A percentile compares a stretch with the other conserved stretches of the same genome.
Conservation (phyloP, 1,139 yeast species). For the Magnusiomyces ingens region DNA sequence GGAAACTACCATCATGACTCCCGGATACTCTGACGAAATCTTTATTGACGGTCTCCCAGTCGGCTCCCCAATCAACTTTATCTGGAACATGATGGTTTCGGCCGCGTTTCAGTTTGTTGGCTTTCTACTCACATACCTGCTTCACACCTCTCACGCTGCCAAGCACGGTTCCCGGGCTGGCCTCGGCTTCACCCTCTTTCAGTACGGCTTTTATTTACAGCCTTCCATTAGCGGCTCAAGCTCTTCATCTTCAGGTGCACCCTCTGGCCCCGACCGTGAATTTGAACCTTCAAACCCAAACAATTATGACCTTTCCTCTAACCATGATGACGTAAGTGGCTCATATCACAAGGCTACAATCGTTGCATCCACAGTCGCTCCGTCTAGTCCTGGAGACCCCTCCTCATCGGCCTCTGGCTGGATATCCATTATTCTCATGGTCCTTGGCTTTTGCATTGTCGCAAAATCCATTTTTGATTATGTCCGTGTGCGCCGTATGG, state of each 20-base stretch:
- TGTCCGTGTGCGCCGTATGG: conserved; percentile 70
- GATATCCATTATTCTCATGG: conserved; percentile 52
- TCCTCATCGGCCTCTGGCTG: conserved; percentile 19
- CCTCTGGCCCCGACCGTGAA: conserved; percentile 39
- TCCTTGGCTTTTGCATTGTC: conserved; percentile 61
- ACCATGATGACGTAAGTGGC: conserved; percentile 30
- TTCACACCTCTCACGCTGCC: conserved; percentile 97
- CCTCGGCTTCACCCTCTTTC: conserved; percentile 74
- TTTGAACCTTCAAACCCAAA: conserved; percentile 35
- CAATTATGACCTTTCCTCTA: conserved; percentile 30
- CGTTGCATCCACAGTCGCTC: conserved; percentile 36
- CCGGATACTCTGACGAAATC: conserved; percentile 77
- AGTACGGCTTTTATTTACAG: conserved; percentile 65
- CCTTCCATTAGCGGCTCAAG: conserved; percentile 37
- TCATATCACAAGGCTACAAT: conserved; percentile 19
- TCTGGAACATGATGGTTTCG: conserved; percentile 87
- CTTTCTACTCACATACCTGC: conserved; percentile 76
- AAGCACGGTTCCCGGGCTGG: conserved; percentile 95
- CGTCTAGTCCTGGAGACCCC: conserved; percentile 19
- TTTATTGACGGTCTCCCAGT: conserved; percentile 95
- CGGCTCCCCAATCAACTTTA: conserved; percentile 79
- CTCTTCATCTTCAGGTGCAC: conserved; percentile 16
- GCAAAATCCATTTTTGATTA: conserved; percentile 66
- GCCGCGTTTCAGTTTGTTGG: conserved; percentile 92
- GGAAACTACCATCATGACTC: conserved; percentile 84